phyloP scores from a whole-genome alignment of 108 stramenopile genomes.

The Epipyxis sp. region DNA sequence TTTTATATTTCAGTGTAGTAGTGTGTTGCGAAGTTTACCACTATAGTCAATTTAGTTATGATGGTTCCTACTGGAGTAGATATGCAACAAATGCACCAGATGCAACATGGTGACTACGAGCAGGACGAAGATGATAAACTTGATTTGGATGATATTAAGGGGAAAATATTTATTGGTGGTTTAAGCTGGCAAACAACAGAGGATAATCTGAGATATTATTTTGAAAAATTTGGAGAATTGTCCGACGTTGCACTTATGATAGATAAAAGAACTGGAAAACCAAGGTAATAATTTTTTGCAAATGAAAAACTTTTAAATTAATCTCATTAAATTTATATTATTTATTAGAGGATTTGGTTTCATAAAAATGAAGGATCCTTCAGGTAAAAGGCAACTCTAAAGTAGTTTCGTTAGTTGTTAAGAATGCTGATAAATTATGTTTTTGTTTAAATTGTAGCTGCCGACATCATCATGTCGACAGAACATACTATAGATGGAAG shows the following conservation, averaged over 20 bases:
- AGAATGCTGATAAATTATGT: not conserved
- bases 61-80: too few species aligned
- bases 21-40: too few species aligned
- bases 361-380: conserved; percentile 44
- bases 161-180: conserved; percentile 57
- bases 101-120: too few species aligned
- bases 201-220: conserved; percentile 49
- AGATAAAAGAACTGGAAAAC: conserved; percentile 56
- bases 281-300: conserved; percentile 28
- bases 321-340: not conserved
- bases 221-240: conserved; percentile 51
- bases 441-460: conserved; percentile 6
- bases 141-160: conserved; percentile 2
- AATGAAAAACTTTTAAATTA: not conserved
- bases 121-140: too few species aligned
- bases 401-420: conserved; percentile 1
- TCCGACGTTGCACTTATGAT: conserved; percentile 55
- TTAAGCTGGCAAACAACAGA: conserved; percentile 56
- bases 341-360: conserved; percentile 49
- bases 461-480: conserved; percentile 43
- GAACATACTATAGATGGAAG: conserved; percentile 58
- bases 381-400: conserved; percentile 31
- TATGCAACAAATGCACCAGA: too few species aligned
- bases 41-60: too few species aligned
- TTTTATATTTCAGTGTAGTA: too few species aligned